A percentile compares a stretch with the other conserved stretches of the same genome.
These are phyloP conservation scores for Collybiopsis luxurians DNA, from an alignment of 768 basidiomycete species.

Conservation along the genomic window DNA sequence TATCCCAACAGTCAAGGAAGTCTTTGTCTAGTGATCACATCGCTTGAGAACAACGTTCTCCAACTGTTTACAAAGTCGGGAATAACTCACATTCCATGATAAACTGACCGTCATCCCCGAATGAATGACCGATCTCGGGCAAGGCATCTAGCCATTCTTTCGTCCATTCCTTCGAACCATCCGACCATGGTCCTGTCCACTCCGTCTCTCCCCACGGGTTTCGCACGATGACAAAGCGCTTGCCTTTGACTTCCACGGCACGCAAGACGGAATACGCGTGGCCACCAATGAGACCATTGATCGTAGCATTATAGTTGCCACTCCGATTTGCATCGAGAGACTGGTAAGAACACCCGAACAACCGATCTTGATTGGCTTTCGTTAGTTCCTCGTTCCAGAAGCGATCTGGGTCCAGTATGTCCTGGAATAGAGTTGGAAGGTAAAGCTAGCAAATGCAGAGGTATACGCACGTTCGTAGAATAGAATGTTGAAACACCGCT, in stretches of 20 bases:
- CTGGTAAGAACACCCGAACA: conserved; percentile 52
- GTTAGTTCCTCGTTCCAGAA: conserved; percentile 57
- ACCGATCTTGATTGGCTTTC: conserved; percentile 46
- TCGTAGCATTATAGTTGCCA: conserved; percentile 22
- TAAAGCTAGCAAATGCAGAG: not conserved
- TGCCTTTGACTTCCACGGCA: conserved; percentile 41
- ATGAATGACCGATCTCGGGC: conserved; percentile 39
- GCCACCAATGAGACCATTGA: conserved; percentile 36
- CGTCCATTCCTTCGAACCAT: conserved; percentile 59
- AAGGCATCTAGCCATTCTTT: conserved; percentile 45
- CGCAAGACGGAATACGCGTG: conserved; percentile 49
- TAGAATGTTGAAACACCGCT: conserved; percentile 45
- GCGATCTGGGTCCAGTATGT: conserved; percentile 43
- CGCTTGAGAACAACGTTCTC: not conserved
- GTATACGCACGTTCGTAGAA: conserved; percentile 33
- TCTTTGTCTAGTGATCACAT: conserved; percentile 35
- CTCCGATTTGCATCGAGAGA: conserved; percentile 30
- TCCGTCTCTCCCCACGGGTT: conserved; percentile 29
- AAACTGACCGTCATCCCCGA: conserved; percentile 53
- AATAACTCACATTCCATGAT: conserved; percentile 47
- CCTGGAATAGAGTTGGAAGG: not conserved
- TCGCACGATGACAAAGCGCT: conserved; percentile 45
- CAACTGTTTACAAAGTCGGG: no score
- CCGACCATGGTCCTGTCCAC: conserved; percentile 25
- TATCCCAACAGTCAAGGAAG: conserved; percentile 41